Evolutionary conservation across 805 yeast genomes (phyloP), one percentile per base, ranked within the genome.

Genomic region (Henningerozyma blattae): DNA sequence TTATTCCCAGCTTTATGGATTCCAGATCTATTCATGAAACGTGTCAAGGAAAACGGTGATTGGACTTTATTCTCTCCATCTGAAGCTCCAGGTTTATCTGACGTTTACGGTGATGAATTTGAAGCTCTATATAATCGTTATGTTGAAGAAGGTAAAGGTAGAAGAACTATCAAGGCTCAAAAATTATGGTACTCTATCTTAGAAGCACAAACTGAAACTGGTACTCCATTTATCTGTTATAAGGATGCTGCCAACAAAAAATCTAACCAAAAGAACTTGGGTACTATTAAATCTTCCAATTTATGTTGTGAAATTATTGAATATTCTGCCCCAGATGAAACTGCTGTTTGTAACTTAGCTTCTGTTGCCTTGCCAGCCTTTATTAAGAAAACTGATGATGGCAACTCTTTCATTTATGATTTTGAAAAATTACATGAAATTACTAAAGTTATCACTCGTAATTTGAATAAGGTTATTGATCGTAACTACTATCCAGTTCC

Each of bases 171-270:
- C 34, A 75, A 72, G 46, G 96, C 97, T 13, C 94, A 85, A 55
- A 79, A 80, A 54, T 66, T 87, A 30, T 87, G 96, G 96, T 69
- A 74, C 42, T 75, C 84, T 25, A 86, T 87, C 31, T 58, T 89
- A 35, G 91, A 84, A 52, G 75, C 95, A 19, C 97, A 87, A 60
- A 82, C 89, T 24, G 96, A 87, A 60, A 87, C 96, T 4, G 97
- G 97, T 28, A 82, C 81, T 44, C 97, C 97, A 15, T 87, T 82
- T 63, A 76, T 87, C 78, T 66, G 87, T 5, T 87, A 83, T 64
- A 87, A 87, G 53, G 97, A 87, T 61, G 71, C 94, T 5, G 82
- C 94, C 61, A 87, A 87, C 57, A 44, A 53, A 29, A 86, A 89
- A 59, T 73, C 86, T 24, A 89, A 89, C 56, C 97, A 87, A 57